Conservation (phyloP, 2,329 filamentous ascomycete species). For the Coniochaeta sp. region DNA sequence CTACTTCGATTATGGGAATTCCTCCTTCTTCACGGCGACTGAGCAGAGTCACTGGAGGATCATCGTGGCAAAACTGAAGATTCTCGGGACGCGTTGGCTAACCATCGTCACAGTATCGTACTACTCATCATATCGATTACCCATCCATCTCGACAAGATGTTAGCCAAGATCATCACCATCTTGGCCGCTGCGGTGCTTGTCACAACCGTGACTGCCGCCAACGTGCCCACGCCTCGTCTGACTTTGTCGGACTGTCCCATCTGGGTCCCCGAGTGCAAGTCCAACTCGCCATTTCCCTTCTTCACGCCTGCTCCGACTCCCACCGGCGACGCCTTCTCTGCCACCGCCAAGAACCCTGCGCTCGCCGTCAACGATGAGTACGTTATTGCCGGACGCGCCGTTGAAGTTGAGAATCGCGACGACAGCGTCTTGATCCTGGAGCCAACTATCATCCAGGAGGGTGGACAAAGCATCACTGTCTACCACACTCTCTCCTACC, state of each 20-base stretch:
- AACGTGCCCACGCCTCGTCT: neutral
- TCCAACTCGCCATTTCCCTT: neutral
- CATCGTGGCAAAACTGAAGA: neutral
- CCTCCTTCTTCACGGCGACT: neutral
- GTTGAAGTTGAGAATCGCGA: neutral
- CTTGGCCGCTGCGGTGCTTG: neutral
- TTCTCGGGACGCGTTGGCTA: neutral
- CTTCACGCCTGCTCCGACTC: neutral
- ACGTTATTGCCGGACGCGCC: neutral
- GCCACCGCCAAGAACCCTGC: neutral
- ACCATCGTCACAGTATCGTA: neutral
- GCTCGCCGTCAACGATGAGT: neutral
- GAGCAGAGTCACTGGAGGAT: neutral
- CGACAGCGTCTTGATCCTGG: neutral
- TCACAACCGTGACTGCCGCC: neutral
- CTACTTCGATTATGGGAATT: neutral
- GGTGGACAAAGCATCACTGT: neutral
- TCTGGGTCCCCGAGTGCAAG: neutral
- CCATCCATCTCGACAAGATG: neutral
- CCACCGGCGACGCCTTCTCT: neutral
- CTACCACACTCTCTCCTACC: neutral
- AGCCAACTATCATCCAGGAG: neutral
- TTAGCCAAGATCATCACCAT: constrained; percentile 1
- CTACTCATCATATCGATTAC: neutral
- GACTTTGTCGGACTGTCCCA: neutral